Conservation (phyloP, 169 alveolate species). For the Toxoplasma gondii region DNA sequence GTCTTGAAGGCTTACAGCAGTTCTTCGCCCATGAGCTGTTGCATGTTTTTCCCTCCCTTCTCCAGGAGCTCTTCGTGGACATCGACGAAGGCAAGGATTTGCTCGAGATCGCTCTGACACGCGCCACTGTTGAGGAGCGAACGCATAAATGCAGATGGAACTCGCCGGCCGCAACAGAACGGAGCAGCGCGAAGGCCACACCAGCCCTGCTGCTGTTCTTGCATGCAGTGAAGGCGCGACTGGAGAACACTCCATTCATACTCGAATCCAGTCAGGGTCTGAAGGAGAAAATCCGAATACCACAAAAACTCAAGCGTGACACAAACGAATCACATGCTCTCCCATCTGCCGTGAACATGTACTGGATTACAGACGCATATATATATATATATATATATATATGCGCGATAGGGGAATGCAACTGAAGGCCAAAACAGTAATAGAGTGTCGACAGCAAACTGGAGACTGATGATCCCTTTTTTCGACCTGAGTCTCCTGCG, state of each 20-base stretch:
- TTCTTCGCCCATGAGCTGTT: conserved; percentile 75
- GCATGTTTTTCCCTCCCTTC: conserved; percentile 79
- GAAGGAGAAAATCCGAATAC: neutral
- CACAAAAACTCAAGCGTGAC: neutral
- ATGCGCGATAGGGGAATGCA: too few relatives aligned
- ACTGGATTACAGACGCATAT: too few relatives aligned
- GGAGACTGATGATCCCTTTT: too few relatives aligned
- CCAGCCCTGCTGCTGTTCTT: conserved; percentile 23
- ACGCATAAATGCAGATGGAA: conserved; percentile 58
- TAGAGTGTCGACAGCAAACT: too few relatives aligned
- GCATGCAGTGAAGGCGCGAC: conserved; percentile 56
- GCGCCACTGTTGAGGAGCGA: conserved; percentile 66
- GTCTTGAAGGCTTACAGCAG: conserved; percentile 53
- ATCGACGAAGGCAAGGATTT: conserved; percentile 83
- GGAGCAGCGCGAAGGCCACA: conserved; percentile 25
- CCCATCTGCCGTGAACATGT: too few relatives aligned
- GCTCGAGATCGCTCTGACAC: conserved; percentile 78
- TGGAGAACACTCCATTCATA: conserved; percentile 50
- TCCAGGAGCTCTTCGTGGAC: conserved; percentile 83
- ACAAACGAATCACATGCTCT: too few relatives aligned
- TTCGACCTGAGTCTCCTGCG: too few relatives aligned
- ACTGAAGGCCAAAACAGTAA: too few relatives aligned
- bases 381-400: too few relatives aligned
- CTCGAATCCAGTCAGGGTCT: conserved; percentile 44
- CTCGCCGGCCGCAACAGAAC: neutral